phyloP scores from a whole-genome alignment of 139 green algal species.

The Chlorella sorokiniana region DNA sequence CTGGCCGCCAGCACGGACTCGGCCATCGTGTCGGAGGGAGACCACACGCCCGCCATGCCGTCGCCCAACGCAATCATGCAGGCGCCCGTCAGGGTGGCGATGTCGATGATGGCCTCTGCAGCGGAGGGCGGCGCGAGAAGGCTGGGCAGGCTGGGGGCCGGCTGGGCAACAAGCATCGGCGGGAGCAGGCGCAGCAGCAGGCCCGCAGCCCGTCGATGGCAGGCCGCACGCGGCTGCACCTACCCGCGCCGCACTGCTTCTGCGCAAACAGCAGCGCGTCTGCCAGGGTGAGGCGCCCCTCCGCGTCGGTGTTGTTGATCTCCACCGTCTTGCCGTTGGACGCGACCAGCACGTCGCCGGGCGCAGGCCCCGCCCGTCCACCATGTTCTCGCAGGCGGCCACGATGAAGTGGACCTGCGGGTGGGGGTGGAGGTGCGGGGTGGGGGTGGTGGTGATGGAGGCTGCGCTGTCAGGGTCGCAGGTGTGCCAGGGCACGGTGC shows the following conservation, averaged over 20 bases:
- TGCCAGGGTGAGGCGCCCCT: conserved; percentile 93
- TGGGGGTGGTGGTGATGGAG: not conserved
- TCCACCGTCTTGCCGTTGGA: conserved; percentile 94
- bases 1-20: conserved; percentile 48
- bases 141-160: not conserved
- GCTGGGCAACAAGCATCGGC: too few species aligned
- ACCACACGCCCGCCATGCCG: conserved; percentile 50
- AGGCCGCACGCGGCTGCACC: conserved; percentile 6
- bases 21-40: conserved; percentile 71
- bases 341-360: conserved; percentile 92
- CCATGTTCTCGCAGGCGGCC: conserved; percentile 98
- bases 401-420: conserved; percentile 93
- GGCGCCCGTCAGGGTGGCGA: conserved; percentile 96
- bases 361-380: conserved; percentile 81
- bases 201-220: too few species aligned
- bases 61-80: conserved; percentile 92
- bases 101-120: conserved; percentile 81
- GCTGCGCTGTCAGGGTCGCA: not conserved
- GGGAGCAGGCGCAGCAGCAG: not conserved
- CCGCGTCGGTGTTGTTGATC: conserved; percentile 62
- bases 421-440: not conserved
- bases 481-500: too few species aligned
- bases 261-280: conserved; percentile 96
- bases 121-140: not conserved
- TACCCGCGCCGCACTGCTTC: conserved; percentile 60